Evolutionary conservation across 192 early-diverging fungal genomes (phyloP).

Genomic region (Entrophospora sp.): DNA sequence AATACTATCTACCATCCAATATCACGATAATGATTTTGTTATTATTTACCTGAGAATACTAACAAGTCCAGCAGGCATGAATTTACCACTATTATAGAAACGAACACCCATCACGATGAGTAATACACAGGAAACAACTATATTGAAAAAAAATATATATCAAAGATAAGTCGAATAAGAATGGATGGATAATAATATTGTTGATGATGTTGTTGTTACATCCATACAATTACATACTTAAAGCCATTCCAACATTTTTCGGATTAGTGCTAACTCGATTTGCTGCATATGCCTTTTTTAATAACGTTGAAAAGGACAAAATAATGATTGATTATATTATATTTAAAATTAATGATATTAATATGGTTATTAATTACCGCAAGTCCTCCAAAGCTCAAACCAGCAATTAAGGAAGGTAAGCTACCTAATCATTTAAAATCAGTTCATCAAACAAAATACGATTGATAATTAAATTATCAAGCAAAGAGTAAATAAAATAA

Average conservation of each 20-base stretch:
- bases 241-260: conserved; percentile 21
- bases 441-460: neutral
- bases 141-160: neutral
- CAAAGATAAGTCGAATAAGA: neutral
- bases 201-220: too few species aligned
- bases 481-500: neutral
- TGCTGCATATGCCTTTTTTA: conserved; percentile 21
- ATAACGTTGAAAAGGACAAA: neutral
- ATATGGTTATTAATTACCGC: neutral
- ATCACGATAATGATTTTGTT: neutral
- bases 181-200: neutral
- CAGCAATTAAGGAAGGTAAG: conserved; percentile 21
- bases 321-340: neutral
- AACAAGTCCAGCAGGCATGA: conserved; percentile 40
- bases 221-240: conserved; percentile 30
- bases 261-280: conserved; percentile 23
- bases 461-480: conserved; percentile 1
- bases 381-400: conserved; percentile 23
- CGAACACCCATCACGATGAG: conserved; percentile 32
- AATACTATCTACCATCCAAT: neutral
- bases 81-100: conserved; percentile 30
- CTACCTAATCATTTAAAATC: conserved; percentile 20
- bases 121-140: conserved; percentile 22
- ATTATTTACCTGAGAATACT: conserved; percentile 27
- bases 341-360: neutral